A percentile compares a stretch with the other conserved stretches of the same genome.
phyloP scores from a whole-genome alignment of 768 basidiomycete genomes.

The Agaricus subrufescens region DNA sequence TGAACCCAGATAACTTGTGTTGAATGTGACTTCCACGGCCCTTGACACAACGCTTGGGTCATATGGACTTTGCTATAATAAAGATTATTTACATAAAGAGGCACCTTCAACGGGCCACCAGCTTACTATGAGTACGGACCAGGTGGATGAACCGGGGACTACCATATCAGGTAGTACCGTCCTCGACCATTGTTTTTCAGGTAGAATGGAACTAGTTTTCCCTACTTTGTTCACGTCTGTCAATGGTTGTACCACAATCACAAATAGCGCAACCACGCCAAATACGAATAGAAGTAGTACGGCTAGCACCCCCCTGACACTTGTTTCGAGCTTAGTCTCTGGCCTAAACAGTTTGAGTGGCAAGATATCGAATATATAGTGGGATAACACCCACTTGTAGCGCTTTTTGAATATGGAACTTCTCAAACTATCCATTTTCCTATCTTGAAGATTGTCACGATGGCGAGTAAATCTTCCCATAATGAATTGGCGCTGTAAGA shows the following conservation, averaged over 20 bases:
- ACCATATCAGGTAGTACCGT: background rate
- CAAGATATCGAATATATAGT: too few relatives aligned
- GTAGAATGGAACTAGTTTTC: background rate
- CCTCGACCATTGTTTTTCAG: background rate
- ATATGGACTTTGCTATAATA: too few relatives aligned
- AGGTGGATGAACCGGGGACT: too few relatives aligned
- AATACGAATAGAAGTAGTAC: background rate
- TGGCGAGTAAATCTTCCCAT: background rate
- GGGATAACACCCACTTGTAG: background rate
- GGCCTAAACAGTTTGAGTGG: background rate
- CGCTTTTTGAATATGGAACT: background rate
- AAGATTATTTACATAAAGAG: too few relatives aligned
- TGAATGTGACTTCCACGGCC: too few relatives aligned
- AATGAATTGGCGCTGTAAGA: background rate
- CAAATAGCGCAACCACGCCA: background rate
- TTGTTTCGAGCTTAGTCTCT: background rate
- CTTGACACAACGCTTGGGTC: too few relatives aligned
- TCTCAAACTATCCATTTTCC: too few relatives aligned
- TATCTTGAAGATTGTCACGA: background rate
- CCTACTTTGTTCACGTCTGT: background rate
- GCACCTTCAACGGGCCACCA: too few relatives aligned
- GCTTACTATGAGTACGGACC: too few relatives aligned
- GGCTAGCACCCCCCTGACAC: background rate
- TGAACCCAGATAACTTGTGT: too few relatives aligned
- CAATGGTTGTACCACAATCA: background rate